phyloP scores from a whole-genome alignment of 768 basidiomycete genomes.

The Pleurotus tuber-regium region DNA sequence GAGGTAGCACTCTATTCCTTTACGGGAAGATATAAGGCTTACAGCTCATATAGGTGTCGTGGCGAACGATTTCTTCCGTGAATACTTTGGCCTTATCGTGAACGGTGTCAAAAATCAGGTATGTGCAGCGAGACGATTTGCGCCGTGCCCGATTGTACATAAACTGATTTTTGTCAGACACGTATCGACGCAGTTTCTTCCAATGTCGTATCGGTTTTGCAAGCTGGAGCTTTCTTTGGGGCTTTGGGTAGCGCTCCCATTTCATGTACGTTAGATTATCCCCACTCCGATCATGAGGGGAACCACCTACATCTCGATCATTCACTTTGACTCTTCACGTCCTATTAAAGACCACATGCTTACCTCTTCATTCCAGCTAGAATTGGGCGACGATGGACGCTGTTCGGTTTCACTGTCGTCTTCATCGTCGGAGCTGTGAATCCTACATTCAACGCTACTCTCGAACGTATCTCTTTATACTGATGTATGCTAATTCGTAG shows the following conservation, averaged over 20 bases:
- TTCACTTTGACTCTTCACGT: not conserved
- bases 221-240: slow-evolving; percentile 88
- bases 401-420: slow-evolving; percentile 58
- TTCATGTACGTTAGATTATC: slow-evolving; percentile 50
- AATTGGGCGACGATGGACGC: slow-evolving; percentile 64
- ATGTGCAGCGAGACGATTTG: not conserved
- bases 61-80: slow-evolving; percentile 54
- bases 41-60: slow-evolving; percentile 51
- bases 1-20: slow-evolving; percentile 33
- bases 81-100: slow-evolving; percentile 55
- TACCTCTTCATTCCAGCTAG: slow-evolving; percentile 34
- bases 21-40: not conserved
- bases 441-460: not conserved
- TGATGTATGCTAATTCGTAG: slow-evolving; percentile 27
- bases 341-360: not conserved
- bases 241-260: slow-evolving; percentile 71
- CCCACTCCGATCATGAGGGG: no score
- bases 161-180: not conserved
- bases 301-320: no score
- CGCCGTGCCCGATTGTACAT: not conserved
- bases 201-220: slow-evolving; percentile 85
- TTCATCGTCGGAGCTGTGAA: slow-evolving; percentile 73
- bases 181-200: slow-evolving; percentile 58
- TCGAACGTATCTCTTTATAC: not conserved
- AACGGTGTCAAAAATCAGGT: slow-evolving; percentile 31